Conservation (phyloP, 1,284 basidiomycete genomes). For the Melampsora occidentalis region DNA sequence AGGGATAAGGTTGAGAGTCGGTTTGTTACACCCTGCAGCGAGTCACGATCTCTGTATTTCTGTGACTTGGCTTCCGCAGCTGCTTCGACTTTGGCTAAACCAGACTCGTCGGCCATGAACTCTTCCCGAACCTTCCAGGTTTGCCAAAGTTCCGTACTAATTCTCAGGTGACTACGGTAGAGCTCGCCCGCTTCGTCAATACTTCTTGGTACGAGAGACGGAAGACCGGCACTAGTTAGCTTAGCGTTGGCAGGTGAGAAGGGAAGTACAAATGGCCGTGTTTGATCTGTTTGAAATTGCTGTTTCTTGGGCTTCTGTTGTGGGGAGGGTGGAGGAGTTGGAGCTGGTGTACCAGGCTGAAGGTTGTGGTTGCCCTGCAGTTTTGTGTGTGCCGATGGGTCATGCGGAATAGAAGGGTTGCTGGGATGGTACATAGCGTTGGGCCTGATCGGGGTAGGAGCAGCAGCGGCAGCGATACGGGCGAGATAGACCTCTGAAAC, state of each 20-base stretch:
- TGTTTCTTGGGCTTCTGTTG: conserved; percentile 88
- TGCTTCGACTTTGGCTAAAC: conserved; percentile 64
- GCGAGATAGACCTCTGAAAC: conserved; percentile 49
- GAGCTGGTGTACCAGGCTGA: conserved; percentile 63
- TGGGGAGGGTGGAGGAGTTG: conserved; percentile 75
- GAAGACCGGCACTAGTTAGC: conserved; percentile 57
- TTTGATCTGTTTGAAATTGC: conserved; percentile 97
- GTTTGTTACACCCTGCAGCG: conserved; percentile 24
- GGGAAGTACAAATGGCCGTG: conserved; percentile 89
- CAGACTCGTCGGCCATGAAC: conserved; percentile 88
- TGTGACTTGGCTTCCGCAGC: conserved; percentile 36
- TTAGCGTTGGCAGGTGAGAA: conserved; percentile 63
- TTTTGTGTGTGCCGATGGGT: conserved; percentile 32
- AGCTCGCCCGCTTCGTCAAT: conserved; percentile 93
- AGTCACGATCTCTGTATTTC: conserved; percentile 43
- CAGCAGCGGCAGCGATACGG: conserved; percentile 80
- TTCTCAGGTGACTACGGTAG: conserved; percentile 84
- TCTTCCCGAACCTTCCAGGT: conserved; percentile 94
- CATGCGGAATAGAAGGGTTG: conserved; percentile 34
- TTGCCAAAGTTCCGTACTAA: conserved; percentile 83
- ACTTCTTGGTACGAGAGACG: conserved; percentile 75
- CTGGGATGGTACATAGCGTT: conserved; percentile 44
- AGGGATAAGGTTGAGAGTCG: conserved; percentile 33
- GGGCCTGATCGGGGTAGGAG: conserved; percentile 78
- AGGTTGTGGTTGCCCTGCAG: conserved; percentile 31